Base-by-base conservation (phyloP, 176 grass and related monocot species). In the Cenchrus americanus region DNA sequence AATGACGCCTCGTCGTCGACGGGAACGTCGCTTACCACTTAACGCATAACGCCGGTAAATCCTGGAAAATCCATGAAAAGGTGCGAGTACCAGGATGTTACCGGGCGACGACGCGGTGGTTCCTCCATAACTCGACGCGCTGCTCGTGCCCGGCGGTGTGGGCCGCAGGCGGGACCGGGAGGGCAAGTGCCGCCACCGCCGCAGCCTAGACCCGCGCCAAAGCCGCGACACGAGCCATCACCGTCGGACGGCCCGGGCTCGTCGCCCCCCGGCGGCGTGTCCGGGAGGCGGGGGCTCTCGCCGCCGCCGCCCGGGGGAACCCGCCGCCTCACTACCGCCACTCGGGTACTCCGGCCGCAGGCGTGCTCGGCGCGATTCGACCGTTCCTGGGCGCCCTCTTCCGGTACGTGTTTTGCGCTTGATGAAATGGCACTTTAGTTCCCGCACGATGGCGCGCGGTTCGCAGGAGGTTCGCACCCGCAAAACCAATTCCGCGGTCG, bases 251-350 rank as follows among this genome's bases (percentile, higher is more conserved):
- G 62, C 26, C 22, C 15, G 12, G 23, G 26, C 26, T 51, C 70
- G 14, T 62, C 55, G 34, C 4, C 34, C 61, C 57, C 23, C 14
- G 59, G 14, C 23, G 59, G 22, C 42, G 43, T 78, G 58, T 27
- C 57, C 40, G 40, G 40, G 55, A 46, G 24, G 0, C 13, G 27
- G 23, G 10, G 3, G 24, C 4, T 1, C 34, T 37, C 14, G 15
- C 59, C 34, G 41, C 76, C 76, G 60, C 60, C 76, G 76, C 0
- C 76, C 10, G 5, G 24, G 23, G 44, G 14, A 66, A 79, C 77
- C 5, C 60, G 77, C 23, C 76, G 60, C 58, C 58, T 17, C 58
- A 77, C 55, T 10, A 63, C 17, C 17, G 18, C 51, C 43, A n/a
- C 8, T 0, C 23, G 42, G 23, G 48, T 21, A 48, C 3, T 4